phyloP scores from a whole-genome alignment of 306 rosid genomes.

The Cucumis sativus region Cucumber_9930_V3 NC_026657.2:7877001-7877500 shows the following conservation, averaged over 20 bases:
- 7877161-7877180: constrained; percentile 43
- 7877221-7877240: constrained; percentile 28
- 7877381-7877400: constrained; percentile 57
- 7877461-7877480: background rate
- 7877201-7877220: constrained; percentile 18
- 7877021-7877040: background rate
- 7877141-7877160: constrained; percentile 47
- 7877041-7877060: background rate
- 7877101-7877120: constrained; percentile 53
- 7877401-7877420: constrained; percentile 75
- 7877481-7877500: constrained; percentile 9
- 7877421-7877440: constrained; percentile 1
- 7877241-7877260: constrained; percentile 39
- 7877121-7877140: constrained; percentile 61
- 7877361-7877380: constrained; percentile 52
- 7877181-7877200: background rate
- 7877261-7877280: constrained; percentile 32
- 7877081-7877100: background rate
- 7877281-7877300: constrained; percentile 31
- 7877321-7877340: constrained; percentile 48
- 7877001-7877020: constrained; percentile 76
- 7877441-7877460: too few relatives aligned
- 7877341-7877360: constrained; percentile 40
- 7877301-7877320: constrained; percentile 28
- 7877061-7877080: background rate